Percentiles rank a stretch among this genome's conserved stretches.
These are phyloP conservation scores for Ettlia oleoabundans DNA, from an alignment of 139 green algal genomes.

Conservation along the genomic window DNA sequence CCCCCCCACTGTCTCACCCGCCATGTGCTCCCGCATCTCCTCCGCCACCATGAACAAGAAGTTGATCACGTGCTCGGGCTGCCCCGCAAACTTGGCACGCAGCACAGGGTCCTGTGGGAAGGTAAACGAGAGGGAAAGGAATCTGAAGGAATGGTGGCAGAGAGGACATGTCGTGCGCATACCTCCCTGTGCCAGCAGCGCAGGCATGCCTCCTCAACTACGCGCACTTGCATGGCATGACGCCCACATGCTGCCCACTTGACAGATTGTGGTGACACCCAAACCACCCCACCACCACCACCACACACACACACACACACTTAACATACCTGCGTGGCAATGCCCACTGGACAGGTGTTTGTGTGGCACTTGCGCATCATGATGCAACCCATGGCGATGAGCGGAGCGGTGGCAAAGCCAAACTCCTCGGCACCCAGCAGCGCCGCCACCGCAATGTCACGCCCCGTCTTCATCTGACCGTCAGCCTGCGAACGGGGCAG, in stretches of 20 bases:
- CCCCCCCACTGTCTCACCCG: constrained; percentile 27
- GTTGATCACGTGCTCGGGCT: constrained; percentile 97
- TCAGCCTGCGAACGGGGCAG: constrained; percentile 75
- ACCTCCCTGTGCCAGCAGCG: neutral
- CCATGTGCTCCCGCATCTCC: constrained; percentile 91
- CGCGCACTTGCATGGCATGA: too few relatives aligned
- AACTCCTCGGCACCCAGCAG: constrained; percentile 96
- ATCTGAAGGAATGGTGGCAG: neutral
- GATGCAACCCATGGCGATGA: constrained; percentile 86
- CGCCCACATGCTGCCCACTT: neutral
- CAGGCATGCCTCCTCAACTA: too few relatives aligned
- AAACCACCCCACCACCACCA: neutral
- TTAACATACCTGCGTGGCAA: constrained; percentile 83
- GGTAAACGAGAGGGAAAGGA: neutral
- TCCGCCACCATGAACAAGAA: constrained; percentile 97
- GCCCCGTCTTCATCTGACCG: constrained; percentile 94
- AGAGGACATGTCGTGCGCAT: too few relatives aligned
- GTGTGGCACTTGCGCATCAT: constrained; percentile 98
- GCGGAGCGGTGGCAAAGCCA: constrained; percentile 94
- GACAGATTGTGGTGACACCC: neutral
- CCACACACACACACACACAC: neutral
- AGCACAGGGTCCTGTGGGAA: constrained; percentile 90
- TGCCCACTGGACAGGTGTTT: constrained; percentile 97
- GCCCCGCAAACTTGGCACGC: constrained; percentile 91
- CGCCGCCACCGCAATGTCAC: constrained; percentile 86